These are phyloP conservation scores for Pichia manshurica DNA, from an alignment of 805 yeast genomes.

Conservation along the genomic window DNA sequence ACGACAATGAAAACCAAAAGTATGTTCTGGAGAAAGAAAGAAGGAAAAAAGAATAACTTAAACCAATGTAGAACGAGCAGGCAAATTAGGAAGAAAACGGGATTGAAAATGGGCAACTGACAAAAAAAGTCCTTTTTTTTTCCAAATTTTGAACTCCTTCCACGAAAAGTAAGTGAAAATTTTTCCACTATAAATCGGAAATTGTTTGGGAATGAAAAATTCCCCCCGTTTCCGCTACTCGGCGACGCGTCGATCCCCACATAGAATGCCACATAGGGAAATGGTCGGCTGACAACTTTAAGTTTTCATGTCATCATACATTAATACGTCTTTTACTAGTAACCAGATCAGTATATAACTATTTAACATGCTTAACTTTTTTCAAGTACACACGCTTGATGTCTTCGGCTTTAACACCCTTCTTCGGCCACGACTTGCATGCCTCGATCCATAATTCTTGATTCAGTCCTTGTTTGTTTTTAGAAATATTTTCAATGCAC, in stretches of 20 bases:
- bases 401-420: conserved; percentile 26
- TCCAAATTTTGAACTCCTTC: background rate
- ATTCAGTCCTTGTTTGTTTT: conserved; percentile 18
- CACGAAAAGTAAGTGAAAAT: too few relatives aligned
- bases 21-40: conserved; percentile 10
- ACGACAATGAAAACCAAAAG: conserved; percentile 14
- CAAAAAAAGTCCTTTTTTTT: too few relatives aligned
- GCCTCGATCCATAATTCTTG: conserved; percentile 29
- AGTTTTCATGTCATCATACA: background rate
- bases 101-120: background rate
- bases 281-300: background rate
- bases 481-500: conserved; percentile 26
- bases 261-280: too few relatives aligned
- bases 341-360: background rate
- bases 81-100: background rate
- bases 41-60: background rate
- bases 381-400: conserved; percentile 30
- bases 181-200: too few relatives aligned
- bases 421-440: conserved; percentile 31
- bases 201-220: too few relatives aligned
- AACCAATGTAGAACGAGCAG: background rate
- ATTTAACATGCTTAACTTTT: conserved; percentile 19
- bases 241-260: too few relatives aligned
- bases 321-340: background rate
- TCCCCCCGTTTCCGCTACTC: too few relatives aligned